phyloP scores from a whole-genome alignment of 805 yeast genomes.

The Nakazawaea ishiwadae region DNA sequence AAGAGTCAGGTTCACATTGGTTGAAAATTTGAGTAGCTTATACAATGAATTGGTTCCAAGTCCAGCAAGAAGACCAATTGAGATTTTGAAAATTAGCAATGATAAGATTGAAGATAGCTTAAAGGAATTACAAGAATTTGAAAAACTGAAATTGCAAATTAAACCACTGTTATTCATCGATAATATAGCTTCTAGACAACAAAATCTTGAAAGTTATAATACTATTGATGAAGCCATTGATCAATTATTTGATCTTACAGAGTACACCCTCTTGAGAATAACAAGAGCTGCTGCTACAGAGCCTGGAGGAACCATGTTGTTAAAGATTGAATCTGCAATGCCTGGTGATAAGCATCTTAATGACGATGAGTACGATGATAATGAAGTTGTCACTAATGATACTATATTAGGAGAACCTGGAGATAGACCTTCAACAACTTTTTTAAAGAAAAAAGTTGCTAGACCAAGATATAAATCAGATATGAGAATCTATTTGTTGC shows the following conservation, averaged over 20 bases:
- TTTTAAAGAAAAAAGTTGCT: conserved; percentile 53
- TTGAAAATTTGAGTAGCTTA: conserved; percentile 37
- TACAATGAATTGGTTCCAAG: conserved; percentile 37
- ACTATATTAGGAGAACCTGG: conserved; percentile 30
- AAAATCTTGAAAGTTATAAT: conserved; percentile 25
- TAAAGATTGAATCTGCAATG: conserved; percentile 50
- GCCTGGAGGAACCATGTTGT: conserved; percentile 44
- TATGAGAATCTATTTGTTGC: conserved; percentile 57
- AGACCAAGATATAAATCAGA: conserved; percentile 59
- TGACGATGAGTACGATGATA: conserved; percentile 38
- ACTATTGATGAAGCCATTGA: conserved; percentile 43
- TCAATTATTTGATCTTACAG: conserved; percentile 33
- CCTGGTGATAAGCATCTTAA: conserved; percentile 47
- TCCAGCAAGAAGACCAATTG: conserved; percentile 19
- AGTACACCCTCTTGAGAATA: conserved; percentile 44
- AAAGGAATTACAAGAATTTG: background rate
- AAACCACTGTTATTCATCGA: conserved; percentile 8
- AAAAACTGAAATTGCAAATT: background rate
- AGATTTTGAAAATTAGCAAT: conserved; percentile 17
- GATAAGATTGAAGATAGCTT: conserved; percentile 7
- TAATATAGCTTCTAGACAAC: background rate
- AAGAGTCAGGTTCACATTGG: conserved; percentile 41
- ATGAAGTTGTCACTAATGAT: conserved; percentile 18
- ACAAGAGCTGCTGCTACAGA: conserved; percentile 53
- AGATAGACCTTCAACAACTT: conserved; percentile 42